Base-by-base conservation (phyloP, 2,329 filamentous ascomycete genomes). In the Fusarium equiseti region DNA sequence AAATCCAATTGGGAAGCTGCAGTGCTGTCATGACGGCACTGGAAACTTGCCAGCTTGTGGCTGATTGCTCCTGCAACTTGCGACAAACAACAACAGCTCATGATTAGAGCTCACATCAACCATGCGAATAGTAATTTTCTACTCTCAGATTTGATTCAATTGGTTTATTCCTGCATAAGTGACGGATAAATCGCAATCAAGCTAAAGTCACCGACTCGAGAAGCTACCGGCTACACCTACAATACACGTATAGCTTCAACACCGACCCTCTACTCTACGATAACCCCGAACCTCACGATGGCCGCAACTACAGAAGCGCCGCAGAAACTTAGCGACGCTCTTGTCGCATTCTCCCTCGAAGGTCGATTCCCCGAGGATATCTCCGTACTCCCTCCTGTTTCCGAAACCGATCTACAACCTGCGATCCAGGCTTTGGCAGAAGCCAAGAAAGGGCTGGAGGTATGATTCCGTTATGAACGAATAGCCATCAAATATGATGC, bases 311-410 rank as follows among this genome's bases (percentile, higher is more conserved):
- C 75, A 20, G 78, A 77, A 5, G 29, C 61, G 22, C 53, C 80
- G 8, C 70, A 76, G 53, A 75, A 77, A 61, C 75, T 84, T 6
- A 80, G 81, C 72, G 75, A 82, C 48, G 82, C 81, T 29, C 77
- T 84, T 26, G 76, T 83, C 12, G 73, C 76, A 8, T 84, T 84
- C 70, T 76, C 81, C 4, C 72, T 82, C 18, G 78, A 83, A 13
- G 80, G 80, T 2, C 75, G 71, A 35, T 84, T 84, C 51, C 82
- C 83, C n/a, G 80, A 82, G 22, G 73, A 82, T 38, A 69, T 80
- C 54, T 72, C 79, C n/a, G 71, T 76, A 9, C 70, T 84, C 15
- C 77, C 79, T 15, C 75, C 81, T 31, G 77, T 83, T 24, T 79
- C 81, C 31, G 77, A 77, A 26, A 80, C 75, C 46, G 75, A 83